These are phyloP conservation scores for Sugiyamaella xylanicola DNA, from an alignment of 1,139 yeast genomes.

Conservation along the genomic window DNA sequence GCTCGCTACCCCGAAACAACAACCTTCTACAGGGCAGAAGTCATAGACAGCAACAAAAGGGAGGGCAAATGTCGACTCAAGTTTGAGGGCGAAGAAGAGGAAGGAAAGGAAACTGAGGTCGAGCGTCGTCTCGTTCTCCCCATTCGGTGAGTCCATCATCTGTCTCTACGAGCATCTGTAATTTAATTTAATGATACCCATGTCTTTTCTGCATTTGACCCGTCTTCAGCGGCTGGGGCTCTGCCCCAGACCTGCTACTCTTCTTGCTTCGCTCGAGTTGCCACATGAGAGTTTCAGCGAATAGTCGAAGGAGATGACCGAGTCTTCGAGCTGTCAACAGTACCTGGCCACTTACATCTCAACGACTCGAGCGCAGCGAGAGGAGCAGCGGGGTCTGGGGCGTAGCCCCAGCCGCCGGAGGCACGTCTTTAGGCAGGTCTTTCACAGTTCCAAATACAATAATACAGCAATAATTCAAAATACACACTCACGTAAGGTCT, in stretches of 20 bases:
- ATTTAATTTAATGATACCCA: background rate
- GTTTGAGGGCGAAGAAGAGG: conserved; percentile 98
- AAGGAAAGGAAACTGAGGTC: conserved; percentile 92
- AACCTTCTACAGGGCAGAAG: conserved; percentile 93
- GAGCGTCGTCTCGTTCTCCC: conserved; percentile 82
- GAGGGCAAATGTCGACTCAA: conserved; percentile 77
- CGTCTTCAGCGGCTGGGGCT: too few species aligned
- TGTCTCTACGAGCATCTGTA: background rate
- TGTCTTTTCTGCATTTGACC: background rate
- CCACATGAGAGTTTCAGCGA: too few species aligned
- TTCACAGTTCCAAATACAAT: background rate
- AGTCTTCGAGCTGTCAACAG: too few species aligned
- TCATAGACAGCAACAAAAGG: conserved; percentile 66
- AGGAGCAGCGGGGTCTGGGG: background rate
- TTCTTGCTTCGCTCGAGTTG: too few species aligned
- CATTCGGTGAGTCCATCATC: conserved; percentile 19
- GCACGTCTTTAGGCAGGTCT: too few species aligned
- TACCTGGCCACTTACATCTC: too few species aligned
- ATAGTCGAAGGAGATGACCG: too few species aligned
- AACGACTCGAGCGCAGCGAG: background rate
- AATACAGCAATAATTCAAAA: conserved; percentile 10
- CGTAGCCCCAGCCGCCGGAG: background rate
- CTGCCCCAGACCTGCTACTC: too few species aligned
- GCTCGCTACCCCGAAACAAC: conserved; percentile 98
- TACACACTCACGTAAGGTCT: background rate